Conservation (phyloP, 495 filamentous ascomycete genomes). For the Glonium stellatum region DNA sequence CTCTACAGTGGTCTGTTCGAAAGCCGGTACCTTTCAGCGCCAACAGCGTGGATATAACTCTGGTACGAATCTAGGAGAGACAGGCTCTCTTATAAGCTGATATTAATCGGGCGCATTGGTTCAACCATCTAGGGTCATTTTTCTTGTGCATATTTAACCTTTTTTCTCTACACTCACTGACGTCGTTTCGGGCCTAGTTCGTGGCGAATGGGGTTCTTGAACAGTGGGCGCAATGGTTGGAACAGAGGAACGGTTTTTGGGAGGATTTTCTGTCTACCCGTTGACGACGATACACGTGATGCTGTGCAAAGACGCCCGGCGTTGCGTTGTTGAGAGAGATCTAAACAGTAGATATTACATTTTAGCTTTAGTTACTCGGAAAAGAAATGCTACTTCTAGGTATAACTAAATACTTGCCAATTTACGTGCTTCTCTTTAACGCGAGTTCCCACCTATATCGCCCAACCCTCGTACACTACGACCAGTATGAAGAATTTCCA, state of each 20-base stretch:
- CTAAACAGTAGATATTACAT: background rate
- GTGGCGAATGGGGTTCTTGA: background rate
- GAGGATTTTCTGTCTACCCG: background rate
- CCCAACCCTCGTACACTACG: too few species aligned
- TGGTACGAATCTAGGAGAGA: background rate
- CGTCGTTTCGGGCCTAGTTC: background rate
- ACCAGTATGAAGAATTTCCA: too few species aligned
- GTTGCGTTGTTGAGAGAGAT: background rate
- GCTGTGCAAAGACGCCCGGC: background rate
- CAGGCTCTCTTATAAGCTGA: background rate
- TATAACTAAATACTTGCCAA: too few species aligned
- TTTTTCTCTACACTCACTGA: slow-evolving; percentile 1
- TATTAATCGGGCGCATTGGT: background rate
- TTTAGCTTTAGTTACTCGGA: background rate
- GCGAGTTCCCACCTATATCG: too few species aligned
- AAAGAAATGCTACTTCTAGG: too few species aligned
- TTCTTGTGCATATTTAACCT: slow-evolving; percentile 1
- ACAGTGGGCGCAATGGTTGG: background rate
- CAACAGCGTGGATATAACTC: slow-evolving; percentile 25
- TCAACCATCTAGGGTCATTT: background rate
- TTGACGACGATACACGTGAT: background rate
- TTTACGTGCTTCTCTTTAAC: too few species aligned
- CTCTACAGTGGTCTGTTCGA: slow-evolving; percentile 42
- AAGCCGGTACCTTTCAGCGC: slow-evolving; percentile 1
- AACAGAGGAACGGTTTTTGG: background rate